These are phyloP conservation scores for Neonectria punicea DNA, from an alignment of 2,329 filamentous ascomycete species.

Conservation along the genomic window DNA sequence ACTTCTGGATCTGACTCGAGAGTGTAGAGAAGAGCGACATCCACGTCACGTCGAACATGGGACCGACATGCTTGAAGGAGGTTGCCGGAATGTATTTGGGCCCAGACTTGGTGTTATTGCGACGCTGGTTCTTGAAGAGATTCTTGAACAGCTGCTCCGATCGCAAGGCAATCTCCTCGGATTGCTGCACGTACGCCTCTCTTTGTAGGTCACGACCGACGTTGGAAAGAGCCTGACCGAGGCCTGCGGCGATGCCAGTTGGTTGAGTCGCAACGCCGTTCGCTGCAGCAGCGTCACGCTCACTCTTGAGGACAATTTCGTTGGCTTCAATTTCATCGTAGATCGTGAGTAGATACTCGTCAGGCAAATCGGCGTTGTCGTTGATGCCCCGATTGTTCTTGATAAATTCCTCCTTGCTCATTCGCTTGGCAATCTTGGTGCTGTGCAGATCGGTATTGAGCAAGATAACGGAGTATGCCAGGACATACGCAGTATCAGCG, in stretches of 20 bases:
- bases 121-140: conserved; percentile 87
- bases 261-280: conserved; percentile 71
- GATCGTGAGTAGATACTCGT: conserved; percentile 89
- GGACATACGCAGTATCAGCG: conserved; percentile 95
- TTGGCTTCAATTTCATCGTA: conserved; percentile 92
- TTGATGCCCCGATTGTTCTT: conserved; percentile 99
- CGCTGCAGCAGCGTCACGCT: conserved; percentile 88
- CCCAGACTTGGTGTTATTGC: conserved; percentile 76
- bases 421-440: conserved; percentile 81
- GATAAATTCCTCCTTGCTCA: conserved; percentile 98
- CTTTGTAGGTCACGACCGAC: conserved; percentile 91
- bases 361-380: conserved; percentile 90
- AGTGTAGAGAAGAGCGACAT: conserved; percentile 98
- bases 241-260: conserved; percentile 79
- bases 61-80: conserved; percentile 92
- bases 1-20: conserved; percentile 92
- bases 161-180: conserved; percentile 84
- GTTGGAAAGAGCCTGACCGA: conserved; percentile 90
- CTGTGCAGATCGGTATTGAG: conserved; percentile 97
- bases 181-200: conserved; percentile 94
- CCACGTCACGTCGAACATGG: conserved; percentile 99
- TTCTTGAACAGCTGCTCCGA: conserved; percentile 92
- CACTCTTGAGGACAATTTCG: conserved; percentile 94
- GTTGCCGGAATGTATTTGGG: conserved; percentile 90
- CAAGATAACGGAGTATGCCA: conserved; percentile 96